These are phyloP conservation scores for Marasmius oreades DNA, from an alignment of 1,284 basidiomycete species.

Conservation along the genomic window DNA sequence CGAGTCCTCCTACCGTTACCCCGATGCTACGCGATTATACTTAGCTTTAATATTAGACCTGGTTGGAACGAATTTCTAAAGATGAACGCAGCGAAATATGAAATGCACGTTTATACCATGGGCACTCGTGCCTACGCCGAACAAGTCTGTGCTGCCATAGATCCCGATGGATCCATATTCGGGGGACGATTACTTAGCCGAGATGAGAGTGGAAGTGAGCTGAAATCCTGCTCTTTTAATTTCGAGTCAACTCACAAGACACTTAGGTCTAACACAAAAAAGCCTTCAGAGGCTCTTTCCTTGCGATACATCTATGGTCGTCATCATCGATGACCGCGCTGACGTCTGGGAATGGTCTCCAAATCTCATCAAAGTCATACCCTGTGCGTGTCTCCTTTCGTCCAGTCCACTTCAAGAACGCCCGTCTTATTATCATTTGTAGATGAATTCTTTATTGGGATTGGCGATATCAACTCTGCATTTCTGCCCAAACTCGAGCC, in stretches of 20 bases:
- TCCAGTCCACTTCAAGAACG: slow-evolving; percentile 2
- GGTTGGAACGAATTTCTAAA: slow-evolving; percentile 81
- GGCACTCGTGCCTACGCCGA: slow-evolving; percentile 96
- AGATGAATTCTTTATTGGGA: slow-evolving; percentile 99
- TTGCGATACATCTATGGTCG: slow-evolving; percentile 97
- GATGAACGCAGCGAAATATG: slow-evolving; percentile 76
- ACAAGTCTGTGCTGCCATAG: slow-evolving; percentile 91
- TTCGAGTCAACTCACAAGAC: slow-evolving; percentile 11
- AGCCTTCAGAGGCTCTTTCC: slow-evolving; percentile 90
- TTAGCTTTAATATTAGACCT: slow-evolving; percentile 53
- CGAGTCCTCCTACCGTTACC: slow-evolving; percentile 33
- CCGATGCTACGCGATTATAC: slow-evolving; percentile 11
- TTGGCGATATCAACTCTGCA: slow-evolving; percentile 95
- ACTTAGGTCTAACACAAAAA: slow-evolving; percentile 81
- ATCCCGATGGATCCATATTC: slow-evolving; percentile 85
- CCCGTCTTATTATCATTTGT: slow-evolving; percentile 11
- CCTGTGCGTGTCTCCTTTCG: slow-evolving; percentile 66
- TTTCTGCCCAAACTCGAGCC: slow-evolving; percentile 80
- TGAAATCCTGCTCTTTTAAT: not conserved
- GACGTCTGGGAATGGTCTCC: slow-evolving; percentile 98
- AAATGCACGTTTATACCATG: slow-evolving; percentile 99
- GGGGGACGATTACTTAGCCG: slow-evolving; percentile 86
- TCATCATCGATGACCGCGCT: slow-evolving; percentile 96
- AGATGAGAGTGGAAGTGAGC: slow-evolving; percentile 92
- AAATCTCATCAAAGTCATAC: slow-evolving; percentile 94